Evolutionary conservation across 163 green algal genomes (phyloP).

Genomic region (Trebouxia gelatinosa): DNA sequence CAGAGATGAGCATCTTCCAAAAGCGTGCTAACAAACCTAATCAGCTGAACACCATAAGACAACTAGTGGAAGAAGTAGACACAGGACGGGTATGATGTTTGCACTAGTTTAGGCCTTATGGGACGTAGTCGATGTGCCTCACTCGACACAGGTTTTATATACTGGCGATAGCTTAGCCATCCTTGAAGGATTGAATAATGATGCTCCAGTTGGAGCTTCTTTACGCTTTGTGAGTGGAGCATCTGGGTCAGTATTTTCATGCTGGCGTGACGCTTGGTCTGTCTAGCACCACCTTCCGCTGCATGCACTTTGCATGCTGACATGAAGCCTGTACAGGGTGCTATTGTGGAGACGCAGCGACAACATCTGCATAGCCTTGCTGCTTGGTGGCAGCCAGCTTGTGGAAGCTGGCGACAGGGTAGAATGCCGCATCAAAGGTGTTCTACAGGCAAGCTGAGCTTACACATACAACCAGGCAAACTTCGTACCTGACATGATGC

Average conservation of each 20-base stretch:
- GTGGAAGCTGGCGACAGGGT: constrained; percentile 64
- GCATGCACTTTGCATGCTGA: neutral
- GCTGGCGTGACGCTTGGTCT: too few species aligned
- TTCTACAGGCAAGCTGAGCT: constrained; percentile 67
- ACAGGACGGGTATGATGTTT: constrained; percentile 44
- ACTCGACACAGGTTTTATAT: constrained; percentile 69
- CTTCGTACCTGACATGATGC: neutral
- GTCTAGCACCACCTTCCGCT: too few species aligned
- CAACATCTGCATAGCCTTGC: constrained; percentile 76
- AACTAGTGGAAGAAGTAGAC: constrained; percentile 66
- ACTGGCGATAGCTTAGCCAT: constrained; percentile 71
- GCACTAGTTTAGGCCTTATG: neutral
- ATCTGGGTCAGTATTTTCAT: constrained; percentile 63
- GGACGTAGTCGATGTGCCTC: too few species aligned
- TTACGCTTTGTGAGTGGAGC: constrained; percentile 78
- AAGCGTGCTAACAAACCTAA: constrained; percentile 71
- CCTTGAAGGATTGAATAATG: constrained; percentile 81
- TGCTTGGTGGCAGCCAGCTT: constrained; percentile 55
- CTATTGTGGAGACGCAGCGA: constrained; percentile 82
- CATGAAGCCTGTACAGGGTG: constrained; percentile 53
- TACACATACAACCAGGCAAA: neutral
- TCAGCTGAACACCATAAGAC: constrained; percentile 76
- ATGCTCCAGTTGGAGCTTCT: constrained; percentile 77
- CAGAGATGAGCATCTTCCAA: constrained; percentile 84
- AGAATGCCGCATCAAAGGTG: constrained; percentile 75